Evolutionary conservation across 1,139 yeast species (phyloP), one percentile per base, ranked within the genome.

Genomic region (Hyphopichia fennica): DNA sequence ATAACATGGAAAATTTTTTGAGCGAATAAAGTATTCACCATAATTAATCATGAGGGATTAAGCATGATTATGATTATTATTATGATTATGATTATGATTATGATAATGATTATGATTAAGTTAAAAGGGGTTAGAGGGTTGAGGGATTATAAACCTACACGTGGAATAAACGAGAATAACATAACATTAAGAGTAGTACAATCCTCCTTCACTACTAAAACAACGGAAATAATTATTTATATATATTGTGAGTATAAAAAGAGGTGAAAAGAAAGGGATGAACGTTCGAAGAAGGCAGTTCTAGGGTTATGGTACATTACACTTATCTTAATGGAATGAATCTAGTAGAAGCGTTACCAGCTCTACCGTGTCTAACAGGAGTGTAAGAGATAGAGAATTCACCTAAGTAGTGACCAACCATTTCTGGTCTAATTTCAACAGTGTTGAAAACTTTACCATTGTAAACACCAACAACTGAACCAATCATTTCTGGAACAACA

Each of bases 381-480:
- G 96, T 88, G 84, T 95, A 95, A 68, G 99, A 81, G 79, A 95
- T 93, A 70, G 99, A 93, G 88, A 95, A 93, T 82, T 95, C 99
- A 81, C 97, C 99, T 69, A 95, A 88, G 95, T 95, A 95, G 87
- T 91, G 96, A 72, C 99, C 99, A 72, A 91, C 91, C 99, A 95
- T 93, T 82, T 95, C 99, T 68, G 99, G 97, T 77, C 82, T 90
- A 78, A 95, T 80, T 78, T 95, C 99, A 75, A 93, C 97, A 68
- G 87, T 88, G 96, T 91, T 93, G 95, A 95, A 95, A 65, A 82
- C 90, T 84, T 95, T 95, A 82, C 99, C 99, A 84, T 95, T 95
- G 96, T 95, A 93, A 65, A 95, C 88, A 79, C 98, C 98, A 63
- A 95, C 84, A 62, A 91, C 96, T 52, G 97, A 89, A 70, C 99